Base-by-base conservation (phyloP, 2,329 filamentous ascomycete genomes). In the Colletotrichum sp. region DNA sequence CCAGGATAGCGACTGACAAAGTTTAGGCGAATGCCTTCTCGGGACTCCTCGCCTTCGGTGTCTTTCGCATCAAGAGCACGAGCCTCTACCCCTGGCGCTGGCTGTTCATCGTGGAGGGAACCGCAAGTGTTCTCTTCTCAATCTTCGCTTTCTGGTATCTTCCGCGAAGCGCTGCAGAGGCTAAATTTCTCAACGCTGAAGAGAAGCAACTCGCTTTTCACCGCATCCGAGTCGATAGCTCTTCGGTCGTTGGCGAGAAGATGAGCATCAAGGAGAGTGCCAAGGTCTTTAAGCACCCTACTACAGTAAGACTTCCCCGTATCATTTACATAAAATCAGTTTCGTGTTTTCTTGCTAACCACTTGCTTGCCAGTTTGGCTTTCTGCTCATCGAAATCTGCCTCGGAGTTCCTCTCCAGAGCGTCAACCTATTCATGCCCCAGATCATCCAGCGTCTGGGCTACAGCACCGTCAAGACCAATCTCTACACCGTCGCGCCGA, bases 401-500 rank as follows among this genome's bases (percentile, higher is more conserved):
- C 86, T 92, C n/a, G 90, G 90, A 36, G 90, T 92, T 6, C 90
- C 90, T 1, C 83, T 92, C 10, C 90, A 92, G 81, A 88, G 86
- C 6, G 90, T 92, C 18, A 81, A 84, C 3, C 85, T 91, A 5
- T 91, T 91, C 81, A 81, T 92, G 72, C 90, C 90, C 0, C 89
- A 91, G 79, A 92, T 92, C 26, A 63, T 76, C 1, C 73, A 76
- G 9, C 78, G 89, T 6, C 83, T 92, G 2, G 86, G 87, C 5
- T 89, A 87, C 78, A 84, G 84, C 55, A 85, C 87, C 4, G 84
- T 91, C 79, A 89, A 88, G 82, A 96, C 94, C 1, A 96, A 97
- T 80, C 88, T 96, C 1, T 96, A 95, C 84, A 96, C 95, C 0
- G 94, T 96, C 0, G 95, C 95, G 0, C 95, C 95, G 2, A 96